Evolutionary conservation across 305 asterid genomes (phyloP).

Genomic region (Fraxinus nigra): DNA sequence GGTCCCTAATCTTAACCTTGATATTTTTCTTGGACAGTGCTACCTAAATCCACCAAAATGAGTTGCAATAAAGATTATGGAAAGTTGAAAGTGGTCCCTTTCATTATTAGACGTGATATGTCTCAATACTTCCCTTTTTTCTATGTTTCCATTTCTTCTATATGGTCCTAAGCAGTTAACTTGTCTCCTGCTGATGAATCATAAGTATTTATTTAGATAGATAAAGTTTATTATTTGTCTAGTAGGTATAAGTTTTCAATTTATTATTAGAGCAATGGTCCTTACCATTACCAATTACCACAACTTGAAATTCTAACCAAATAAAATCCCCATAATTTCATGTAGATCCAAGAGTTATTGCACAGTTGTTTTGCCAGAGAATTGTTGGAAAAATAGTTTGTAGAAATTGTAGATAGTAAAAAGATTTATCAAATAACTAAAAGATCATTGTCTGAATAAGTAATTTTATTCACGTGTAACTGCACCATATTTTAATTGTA

Average conservation of each 20-base stretch:
- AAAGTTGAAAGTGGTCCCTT: neutral
- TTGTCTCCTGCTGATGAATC: neutral
- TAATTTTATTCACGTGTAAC: too few relatives aligned
- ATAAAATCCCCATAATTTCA: neutral
- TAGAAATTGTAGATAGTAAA: too few relatives aligned
- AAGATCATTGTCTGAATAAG: too few relatives aligned
- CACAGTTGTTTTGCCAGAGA: neutral
- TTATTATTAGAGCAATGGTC: neutral
- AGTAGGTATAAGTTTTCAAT: neutral
- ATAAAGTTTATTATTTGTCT: neutral
- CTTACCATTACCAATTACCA: neutral
- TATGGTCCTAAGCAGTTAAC: neutral
- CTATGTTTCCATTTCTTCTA: neutral
- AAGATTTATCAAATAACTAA: too few relatives aligned
- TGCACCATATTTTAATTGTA: too few relatives aligned
- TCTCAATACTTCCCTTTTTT: neutral
- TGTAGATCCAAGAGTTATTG: neutral
- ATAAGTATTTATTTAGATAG: neutral
- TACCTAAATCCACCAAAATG: neutral
- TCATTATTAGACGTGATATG: neutral
- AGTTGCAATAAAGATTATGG: neutral
- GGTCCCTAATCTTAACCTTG: neutral
- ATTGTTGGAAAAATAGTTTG: too few relatives aligned
- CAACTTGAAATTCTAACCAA: neutral
- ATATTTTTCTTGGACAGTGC: neutral